Evolutionary conservation across 805 yeast species (phyloP).

Genomic region (Schizosaccharomyces osmophilus): DNA sequence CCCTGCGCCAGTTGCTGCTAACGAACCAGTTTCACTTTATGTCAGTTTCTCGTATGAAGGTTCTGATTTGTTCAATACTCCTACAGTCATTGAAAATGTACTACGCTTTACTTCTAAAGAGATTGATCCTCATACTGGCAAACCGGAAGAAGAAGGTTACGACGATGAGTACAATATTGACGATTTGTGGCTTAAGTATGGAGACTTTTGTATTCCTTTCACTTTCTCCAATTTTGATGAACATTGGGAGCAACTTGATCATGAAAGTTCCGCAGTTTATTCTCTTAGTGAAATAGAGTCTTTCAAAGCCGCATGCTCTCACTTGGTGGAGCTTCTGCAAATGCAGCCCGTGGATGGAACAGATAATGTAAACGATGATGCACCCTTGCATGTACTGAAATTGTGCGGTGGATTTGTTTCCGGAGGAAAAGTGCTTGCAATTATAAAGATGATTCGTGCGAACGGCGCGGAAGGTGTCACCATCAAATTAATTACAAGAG

Average conservation of each 20-base stretch:
- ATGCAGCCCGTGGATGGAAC: constrained; percentile 54
- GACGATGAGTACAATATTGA: constrained; percentile 86
- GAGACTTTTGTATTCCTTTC: constrained; percentile 61
- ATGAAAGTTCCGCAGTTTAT: constrained; percentile 40
- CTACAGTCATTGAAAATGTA: constrained; percentile 34
- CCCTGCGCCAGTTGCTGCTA: constrained; percentile 43
- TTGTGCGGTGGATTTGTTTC: constrained; percentile 49
- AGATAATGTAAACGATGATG: constrained; percentile 29
- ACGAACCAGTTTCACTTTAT: constrained; percentile 47
- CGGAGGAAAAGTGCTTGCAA: constrained; percentile 23
- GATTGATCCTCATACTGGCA: constrained; percentile 45
- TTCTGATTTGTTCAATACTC: constrained; percentile 13
- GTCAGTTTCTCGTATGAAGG: constrained; percentile 47
- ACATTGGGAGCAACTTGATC: constrained; percentile 42
- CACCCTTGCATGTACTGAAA: constrained; percentile 42
- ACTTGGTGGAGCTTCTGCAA: constrained; percentile 28
- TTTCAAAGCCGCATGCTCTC: constrained; percentile 32
- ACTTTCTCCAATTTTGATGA: constrained; percentile 53
- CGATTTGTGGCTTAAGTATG: constrained; percentile 45
- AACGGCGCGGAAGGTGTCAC: constrained; percentile 20
- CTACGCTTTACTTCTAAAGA: constrained; percentile 59
- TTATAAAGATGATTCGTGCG: constrained; percentile 21
- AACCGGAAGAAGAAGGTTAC: constrained; percentile 51
- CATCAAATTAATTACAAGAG: constrained; percentile 20
- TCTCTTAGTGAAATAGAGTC: constrained; percentile 27